Evolutionary conservation across 1,284 basidiomycete species (phyloP).

Genomic region (Melampsora americana): DNA sequence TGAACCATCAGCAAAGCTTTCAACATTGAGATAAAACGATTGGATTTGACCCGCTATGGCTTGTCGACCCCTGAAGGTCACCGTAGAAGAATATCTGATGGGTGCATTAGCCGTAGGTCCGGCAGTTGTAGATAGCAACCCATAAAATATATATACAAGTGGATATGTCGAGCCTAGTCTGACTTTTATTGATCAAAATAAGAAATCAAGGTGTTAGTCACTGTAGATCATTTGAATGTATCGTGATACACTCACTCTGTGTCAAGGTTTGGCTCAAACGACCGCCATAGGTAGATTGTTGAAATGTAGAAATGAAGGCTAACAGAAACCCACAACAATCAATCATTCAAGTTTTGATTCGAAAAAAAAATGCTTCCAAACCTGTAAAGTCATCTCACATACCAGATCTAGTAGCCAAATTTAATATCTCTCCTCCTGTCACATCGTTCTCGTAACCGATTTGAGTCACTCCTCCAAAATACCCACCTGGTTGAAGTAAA

Average conservation of each 20-base stretch:
- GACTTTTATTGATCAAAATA: too few relatives aligned
- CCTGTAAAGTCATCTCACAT: background rate
- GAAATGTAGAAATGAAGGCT: too few relatives aligned
- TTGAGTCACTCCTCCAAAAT: background rate
- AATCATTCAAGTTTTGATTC: too few relatives aligned
- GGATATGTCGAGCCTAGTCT: too few relatives aligned
- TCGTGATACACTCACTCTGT: too few relatives aligned
- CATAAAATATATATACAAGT: too few relatives aligned
- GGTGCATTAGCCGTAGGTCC: slow-evolving; percentile 1
- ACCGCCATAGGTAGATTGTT: too few relatives aligned
- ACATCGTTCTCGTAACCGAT: background rate
- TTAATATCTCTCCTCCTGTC: background rate
- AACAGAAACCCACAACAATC: too few relatives aligned
- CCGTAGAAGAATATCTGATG: background rate
- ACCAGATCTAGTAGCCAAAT: background rate
- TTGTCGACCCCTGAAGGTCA: background rate
- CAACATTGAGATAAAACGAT: background rate
- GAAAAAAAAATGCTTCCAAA: too few relatives aligned
- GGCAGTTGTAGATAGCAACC: background rate
- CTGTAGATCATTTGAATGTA: too few relatives aligned
- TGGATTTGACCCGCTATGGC: background rate
- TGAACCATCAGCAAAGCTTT: background rate
- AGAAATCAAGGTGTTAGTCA: too few relatives aligned
- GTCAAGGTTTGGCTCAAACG: too few relatives aligned
- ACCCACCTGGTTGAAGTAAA: background rate